Conservation (phyloP, 2,329 filamentous ascomycete species). For the Alternaria longipes region DNA sequence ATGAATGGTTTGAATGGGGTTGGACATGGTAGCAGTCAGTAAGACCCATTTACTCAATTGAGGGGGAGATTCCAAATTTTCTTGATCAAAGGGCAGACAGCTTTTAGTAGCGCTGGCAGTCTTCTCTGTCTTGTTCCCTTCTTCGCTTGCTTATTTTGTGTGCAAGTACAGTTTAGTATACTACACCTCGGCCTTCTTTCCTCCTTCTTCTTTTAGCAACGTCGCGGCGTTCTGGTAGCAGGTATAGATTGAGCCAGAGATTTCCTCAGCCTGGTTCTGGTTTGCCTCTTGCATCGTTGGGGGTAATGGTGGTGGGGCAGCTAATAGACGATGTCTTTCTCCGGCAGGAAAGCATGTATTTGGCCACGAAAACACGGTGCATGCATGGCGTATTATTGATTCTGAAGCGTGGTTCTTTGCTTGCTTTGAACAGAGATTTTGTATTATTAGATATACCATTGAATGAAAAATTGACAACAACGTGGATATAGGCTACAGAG, state of each 20-base stretch:
- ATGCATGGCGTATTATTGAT: constrained; percentile 2
- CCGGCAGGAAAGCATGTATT: background rate
- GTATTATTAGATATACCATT: constrained; percentile 6
- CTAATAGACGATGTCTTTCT: background rate
- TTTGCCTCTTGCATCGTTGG: constrained; percentile 1
- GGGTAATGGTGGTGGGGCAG: background rate
- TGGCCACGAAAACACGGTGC: constrained; percentile 2
- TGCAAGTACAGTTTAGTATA: background rate
- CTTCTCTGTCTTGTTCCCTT: background rate
- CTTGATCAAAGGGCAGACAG: background rate
- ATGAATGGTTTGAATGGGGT: background rate
- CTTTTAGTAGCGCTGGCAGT: background rate
- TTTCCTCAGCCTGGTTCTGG: background rate
- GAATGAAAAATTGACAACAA: background rate
- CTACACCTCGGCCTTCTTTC: background rate
- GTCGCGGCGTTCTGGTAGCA: background rate
- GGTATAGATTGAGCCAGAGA: background rate
- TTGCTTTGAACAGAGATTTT: background rate
- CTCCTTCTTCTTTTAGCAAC: background rate
- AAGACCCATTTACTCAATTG: background rate
- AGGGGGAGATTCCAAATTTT: background rate
- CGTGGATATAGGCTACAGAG: background rate
- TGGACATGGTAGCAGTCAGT: background rate
- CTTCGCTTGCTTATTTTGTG: background rate
- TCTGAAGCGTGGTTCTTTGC: background rate